Base-by-base conservation (phyloP, 2,329 filamentous ascomycete genomes). In the Penicillium thymicola region DNA sequence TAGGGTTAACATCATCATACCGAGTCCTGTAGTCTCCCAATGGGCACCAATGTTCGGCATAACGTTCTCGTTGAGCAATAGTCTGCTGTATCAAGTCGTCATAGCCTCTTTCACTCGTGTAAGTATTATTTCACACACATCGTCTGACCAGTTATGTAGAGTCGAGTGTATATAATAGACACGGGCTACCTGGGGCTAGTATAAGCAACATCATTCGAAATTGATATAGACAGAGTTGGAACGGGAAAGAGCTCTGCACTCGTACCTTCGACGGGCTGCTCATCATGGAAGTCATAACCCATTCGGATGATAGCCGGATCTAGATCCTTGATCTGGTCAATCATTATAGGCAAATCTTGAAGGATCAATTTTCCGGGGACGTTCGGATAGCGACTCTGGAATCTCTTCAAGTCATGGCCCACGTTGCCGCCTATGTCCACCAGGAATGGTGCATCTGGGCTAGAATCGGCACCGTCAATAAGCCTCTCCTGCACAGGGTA, bases 311-410 rank as follows among this genome's bases (percentile, higher is more conserved):
- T 54, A 48, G 36, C 23, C n/a, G 51, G 13, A 16, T 54, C 51
- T 41, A 54, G 34, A 36, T 48, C 37, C 28, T 54, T 18, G 27
- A 54, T 48, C 34, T 54, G 51, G 16, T 21, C 9, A n/a, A 47
- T 48, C 21, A 54, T 30, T 36, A 48, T n/a, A 14, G 51, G 51
- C 11, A 54, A 30, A n/a, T 54, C 51, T 36, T 54, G 51, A 36
- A 54, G 43, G 16, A 48, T 54, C 16, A 54, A 27, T 10, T 47
- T 54, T 1, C 51, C 43, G 1, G 43, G 43, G 10, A 16, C 36
- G 2, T 48, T 34, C 23, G 51, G 51, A 38, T 41, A n/a, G 30
- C 23, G 38, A 37, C n/a, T 57, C 23, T 46, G 48, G 9, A 51
- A 51, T 8, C 25, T 32, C 27, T 8, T 18, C 9, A 51, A n/a